A percentile compares a stretch with the other conserved stretches of the same genome.
Conservation (phyloP, 257 asterid genomes). For the Fraxinus excelsior region DNA sequence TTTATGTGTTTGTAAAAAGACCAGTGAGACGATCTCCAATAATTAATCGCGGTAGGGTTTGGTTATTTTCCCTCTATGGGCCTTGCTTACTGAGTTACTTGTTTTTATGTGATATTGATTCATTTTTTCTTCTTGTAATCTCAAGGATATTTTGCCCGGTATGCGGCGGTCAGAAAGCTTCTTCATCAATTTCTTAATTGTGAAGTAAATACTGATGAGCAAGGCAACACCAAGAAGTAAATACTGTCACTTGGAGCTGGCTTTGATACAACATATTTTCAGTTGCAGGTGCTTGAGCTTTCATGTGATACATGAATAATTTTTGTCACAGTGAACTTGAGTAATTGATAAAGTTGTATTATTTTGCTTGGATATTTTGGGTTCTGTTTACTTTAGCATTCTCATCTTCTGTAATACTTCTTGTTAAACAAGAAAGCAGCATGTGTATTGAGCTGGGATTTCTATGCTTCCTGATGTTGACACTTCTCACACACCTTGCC, state of each 20-base stretch:
- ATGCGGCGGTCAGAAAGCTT: conserved; percentile 82
- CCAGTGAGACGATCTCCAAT: no score
- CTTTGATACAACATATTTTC: conserved; percentile 89
- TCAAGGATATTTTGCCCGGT: conserved; percentile 91
- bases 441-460: no score
- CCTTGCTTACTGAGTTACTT: conserved; percentile 15
- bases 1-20: no score
- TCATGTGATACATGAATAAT: conserved; percentile 32
- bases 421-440: no score
- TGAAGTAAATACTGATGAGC: conserved; percentile 37
- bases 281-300: conserved; percentile 71
- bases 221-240: conserved; percentile 53
- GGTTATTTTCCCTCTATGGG: not conserved
- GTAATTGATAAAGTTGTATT: not conserved
- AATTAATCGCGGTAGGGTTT: no score
- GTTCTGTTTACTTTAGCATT: not conserved
- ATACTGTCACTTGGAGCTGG: no score
- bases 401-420: not conserved
- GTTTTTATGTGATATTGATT: conserved; percentile 16
- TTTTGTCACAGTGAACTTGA: not conserved
- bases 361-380: not conserved
- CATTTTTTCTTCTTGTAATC: not conserved
- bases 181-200: conserved; percentile 77
- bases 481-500: no score
- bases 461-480: no score